These are phyloP conservation scores for Thermoascus crustaceus DNA, from an alignment of 2,329 filamentous ascomycete genomes.

Conservation along the genomic window DNA sequence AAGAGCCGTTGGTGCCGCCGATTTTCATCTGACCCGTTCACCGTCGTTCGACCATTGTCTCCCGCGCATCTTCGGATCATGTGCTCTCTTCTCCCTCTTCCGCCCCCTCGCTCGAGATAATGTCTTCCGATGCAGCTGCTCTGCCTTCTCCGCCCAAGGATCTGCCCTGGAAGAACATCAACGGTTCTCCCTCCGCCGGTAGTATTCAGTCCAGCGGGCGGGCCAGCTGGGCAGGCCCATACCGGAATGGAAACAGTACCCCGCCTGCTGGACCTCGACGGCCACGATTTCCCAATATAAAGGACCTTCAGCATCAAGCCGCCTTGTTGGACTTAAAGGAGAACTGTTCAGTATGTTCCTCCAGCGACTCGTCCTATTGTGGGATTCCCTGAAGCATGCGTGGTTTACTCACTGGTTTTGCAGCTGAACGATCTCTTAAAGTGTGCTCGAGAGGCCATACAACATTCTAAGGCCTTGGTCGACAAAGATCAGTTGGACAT, in stretches of 20 bases:
- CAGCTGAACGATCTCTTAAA: constrained; percentile 29
- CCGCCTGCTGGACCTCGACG: constrained; percentile 12
- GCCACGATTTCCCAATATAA: constrained; percentile 30
- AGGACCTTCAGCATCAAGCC: constrained; percentile 34
- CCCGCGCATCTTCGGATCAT: constrained; percentile 13
- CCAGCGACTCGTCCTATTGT: neutral
- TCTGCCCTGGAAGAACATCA: constrained; percentile 23
- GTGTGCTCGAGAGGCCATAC: constrained; percentile 29
- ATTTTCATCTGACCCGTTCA: too few relatives aligned
- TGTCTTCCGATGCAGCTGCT: constrained; percentile 31
- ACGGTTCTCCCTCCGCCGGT: constrained; percentile 19
- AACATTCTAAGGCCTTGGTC: constrained; percentile 23
- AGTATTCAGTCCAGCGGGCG: constrained; percentile 21
- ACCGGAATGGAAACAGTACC: constrained; percentile 16
- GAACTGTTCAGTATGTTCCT: constrained; percentile 21
- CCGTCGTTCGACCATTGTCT: too few relatives aligned
- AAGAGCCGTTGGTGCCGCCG: too few relatives aligned
- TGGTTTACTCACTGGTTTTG: constrained; percentile 11
- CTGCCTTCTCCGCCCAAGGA: constrained; percentile 28
- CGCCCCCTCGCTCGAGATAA: constrained; percentile 17
- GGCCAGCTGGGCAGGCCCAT: constrained; percentile 16
- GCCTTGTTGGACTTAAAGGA: constrained; percentile 26
- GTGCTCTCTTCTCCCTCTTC: constrained; percentile 10
- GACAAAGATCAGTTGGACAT: constrained; percentile 49
- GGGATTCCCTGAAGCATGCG: constrained; percentile 4